These are phyloP conservation scores for Benincasa hispida DNA, from an alignment of 306 rosid species.

Conservation along the genomic window DNA sequence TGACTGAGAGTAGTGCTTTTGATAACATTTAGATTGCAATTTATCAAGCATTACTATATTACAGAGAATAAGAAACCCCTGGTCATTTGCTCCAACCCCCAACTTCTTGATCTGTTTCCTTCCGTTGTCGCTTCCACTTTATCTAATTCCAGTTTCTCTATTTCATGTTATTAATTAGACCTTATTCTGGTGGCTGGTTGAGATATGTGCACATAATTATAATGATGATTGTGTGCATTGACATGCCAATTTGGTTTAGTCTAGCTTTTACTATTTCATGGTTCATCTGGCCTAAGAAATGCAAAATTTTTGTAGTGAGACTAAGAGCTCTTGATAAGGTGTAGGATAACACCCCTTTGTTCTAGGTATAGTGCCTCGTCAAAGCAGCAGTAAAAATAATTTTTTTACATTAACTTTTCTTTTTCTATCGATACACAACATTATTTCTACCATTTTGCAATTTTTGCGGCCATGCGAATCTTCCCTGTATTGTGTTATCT, in stretches of 20 bases:
- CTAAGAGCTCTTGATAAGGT: neutral
- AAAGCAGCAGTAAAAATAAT: neutral
- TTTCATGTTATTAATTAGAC: neutral
- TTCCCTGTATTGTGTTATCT: neutral
- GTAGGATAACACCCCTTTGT: neutral
- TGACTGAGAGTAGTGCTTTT: neutral
- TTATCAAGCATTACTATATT: neutral
- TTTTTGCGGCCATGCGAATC: neutral
- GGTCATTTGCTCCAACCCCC: neutral
- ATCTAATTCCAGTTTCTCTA: neutral
- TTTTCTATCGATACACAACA: neutral
- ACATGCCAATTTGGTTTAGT: neutral
- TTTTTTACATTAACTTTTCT: neutral
- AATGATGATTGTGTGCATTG: neutral
- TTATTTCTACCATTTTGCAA: neutral
- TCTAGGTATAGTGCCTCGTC: neutral
- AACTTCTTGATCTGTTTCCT: neutral
- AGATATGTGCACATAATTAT: neutral
- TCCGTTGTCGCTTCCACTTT: neutral
- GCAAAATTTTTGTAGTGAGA: neutral
- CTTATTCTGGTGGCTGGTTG: neutral
- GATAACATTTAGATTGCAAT: neutral
- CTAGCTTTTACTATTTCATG: neutral
- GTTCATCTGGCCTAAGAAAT: neutral
- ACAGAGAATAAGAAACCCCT: neutral